Evolutionary conservation across 495 filamentous ascomycete genomes (phyloP).

Genomic region (Tuber aestivum): DNA sequence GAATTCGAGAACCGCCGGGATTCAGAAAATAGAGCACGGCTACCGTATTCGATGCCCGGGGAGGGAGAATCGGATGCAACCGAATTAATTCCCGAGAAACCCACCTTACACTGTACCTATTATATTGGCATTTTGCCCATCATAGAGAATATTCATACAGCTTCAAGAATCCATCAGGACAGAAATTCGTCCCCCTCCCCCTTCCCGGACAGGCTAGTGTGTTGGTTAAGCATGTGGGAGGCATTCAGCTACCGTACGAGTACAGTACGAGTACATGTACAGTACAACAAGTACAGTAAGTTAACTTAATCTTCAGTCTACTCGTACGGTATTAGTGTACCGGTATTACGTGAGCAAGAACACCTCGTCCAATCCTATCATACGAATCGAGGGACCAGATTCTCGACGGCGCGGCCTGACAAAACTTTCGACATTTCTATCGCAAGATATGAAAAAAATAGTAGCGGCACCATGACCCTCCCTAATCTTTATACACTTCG

Average conservation of each 20-base stretch:
- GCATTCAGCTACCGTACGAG: background rate
- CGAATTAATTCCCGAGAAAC: conserved; percentile 3
- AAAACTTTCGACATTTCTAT: background rate
- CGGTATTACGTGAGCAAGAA: background rate
- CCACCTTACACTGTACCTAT: background rate
- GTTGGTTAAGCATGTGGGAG: background rate
- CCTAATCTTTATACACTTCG: background rate
- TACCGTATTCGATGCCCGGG: background rate
- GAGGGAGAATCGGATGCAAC: background rate
- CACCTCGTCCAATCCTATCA: background rate
- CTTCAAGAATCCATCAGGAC: background rate
- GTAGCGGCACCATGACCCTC: background rate
- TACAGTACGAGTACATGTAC: too few relatives aligned
- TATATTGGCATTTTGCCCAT: background rate
- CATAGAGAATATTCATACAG: background rate
- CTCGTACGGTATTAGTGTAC: too few relatives aligned
- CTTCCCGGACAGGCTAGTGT: background rate
- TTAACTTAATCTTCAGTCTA: background rate
- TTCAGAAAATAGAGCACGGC: background rate
- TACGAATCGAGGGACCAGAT: background rate
- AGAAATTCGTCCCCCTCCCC: background rate
- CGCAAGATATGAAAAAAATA: background rate
- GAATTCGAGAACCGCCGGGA: background rate
- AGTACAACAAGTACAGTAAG: too few relatives aligned
- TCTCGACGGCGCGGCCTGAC: background rate